Percentiles rank a stretch among this genome's conserved stretches.
These are phyloP conservation scores for Furcasterigmium furcatum DNA, from an alignment of 2,329 filamentous ascomycete genomes.

Conservation along the genomic window DNA sequence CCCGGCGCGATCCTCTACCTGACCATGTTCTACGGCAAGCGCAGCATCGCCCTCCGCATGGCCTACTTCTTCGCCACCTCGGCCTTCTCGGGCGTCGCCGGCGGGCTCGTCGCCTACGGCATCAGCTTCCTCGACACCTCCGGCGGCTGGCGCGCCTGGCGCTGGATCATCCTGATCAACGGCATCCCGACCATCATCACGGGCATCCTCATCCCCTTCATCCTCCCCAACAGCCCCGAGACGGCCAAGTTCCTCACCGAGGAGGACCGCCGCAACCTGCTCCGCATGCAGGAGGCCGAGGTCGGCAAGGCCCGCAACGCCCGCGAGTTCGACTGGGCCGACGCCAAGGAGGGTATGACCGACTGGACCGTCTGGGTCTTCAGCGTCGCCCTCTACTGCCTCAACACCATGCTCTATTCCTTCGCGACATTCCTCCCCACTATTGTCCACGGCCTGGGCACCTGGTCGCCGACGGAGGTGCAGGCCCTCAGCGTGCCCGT, in stretches of 20 bases:
- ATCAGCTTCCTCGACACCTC: slow-evolving; percentile 62
- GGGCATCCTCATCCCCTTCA: slow-evolving; percentile 50
- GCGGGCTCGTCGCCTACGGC: slow-evolving; percentile 62
- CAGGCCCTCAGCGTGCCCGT: slow-evolving; percentile 69
- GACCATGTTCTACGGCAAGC: slow-evolving; percentile 62
- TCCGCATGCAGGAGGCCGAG: slow-evolving; percentile 44
- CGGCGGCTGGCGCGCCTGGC: slow-evolving; percentile 56
- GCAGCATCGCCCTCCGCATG: slow-evolving; percentile 58
- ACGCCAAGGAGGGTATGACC: slow-evolving; percentile 50
- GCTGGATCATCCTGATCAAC: slow-evolving; percentile 61
- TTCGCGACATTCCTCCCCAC: slow-evolving; percentile 67
- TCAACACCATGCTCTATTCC: slow-evolving; percentile 65
- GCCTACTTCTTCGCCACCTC: slow-evolving; percentile 60
- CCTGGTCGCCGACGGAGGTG: slow-evolving; percentile 51
- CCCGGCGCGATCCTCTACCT: slow-evolving; percentile 57
- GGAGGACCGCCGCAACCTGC: slow-evolving; percentile 47
- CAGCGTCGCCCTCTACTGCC: slow-evolving; percentile 56
- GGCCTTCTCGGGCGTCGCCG: slow-evolving; percentile 60
- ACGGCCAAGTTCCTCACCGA: slow-evolving; percentile 45
- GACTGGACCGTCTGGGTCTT: slow-evolving; percentile 67
- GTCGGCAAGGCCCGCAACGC: slow-evolving; percentile 21
- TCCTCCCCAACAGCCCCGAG: slow-evolving; percentile 56
- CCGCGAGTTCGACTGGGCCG: slow-evolving; percentile 35
- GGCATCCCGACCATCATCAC: slow-evolving; percentile 55
- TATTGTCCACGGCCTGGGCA: slow-evolving; percentile 61